Evolutionary conservation across 805 yeast species (phyloP).

Genomic region (Kodamaea nitidulidarum): DNA sequence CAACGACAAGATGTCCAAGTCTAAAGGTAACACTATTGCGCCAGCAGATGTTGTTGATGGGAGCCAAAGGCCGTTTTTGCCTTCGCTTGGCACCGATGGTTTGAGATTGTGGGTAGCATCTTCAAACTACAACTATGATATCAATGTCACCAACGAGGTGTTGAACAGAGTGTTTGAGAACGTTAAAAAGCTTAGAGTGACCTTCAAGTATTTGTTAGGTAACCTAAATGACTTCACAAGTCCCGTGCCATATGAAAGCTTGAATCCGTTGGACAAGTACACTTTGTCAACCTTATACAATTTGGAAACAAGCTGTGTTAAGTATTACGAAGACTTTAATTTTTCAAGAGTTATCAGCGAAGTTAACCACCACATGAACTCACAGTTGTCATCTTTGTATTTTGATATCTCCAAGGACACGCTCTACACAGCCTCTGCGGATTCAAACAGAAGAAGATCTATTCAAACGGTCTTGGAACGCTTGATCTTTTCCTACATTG

Average conservation of each 20-base stretch:
- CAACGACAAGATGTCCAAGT: slow-evolving; percentile 90
- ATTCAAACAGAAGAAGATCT: slow-evolving; percentile 49
- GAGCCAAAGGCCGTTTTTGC: slow-evolving; percentile 38
- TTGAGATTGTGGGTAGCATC: slow-evolving; percentile 88
- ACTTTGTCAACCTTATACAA: slow-evolving; percentile 52
- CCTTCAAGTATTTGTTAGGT: slow-evolving; percentile 78
- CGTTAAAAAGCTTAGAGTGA: slow-evolving; percentile 74
- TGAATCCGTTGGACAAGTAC: slow-evolving; percentile 53
- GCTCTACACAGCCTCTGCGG: slow-evolving; percentile 62
- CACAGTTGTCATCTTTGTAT: slow-evolving; percentile 74
- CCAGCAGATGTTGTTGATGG: slow-evolving; percentile 72
- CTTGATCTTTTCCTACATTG: slow-evolving; percentile 57
- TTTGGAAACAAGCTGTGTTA: slow-evolving; percentile 40
- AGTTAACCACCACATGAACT: slow-evolving; percentile 67
- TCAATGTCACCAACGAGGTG: slow-evolving; percentile 67
- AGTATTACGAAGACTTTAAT: slow-evolving; percentile 52
- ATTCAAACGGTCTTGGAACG: slow-evolving; percentile 64
- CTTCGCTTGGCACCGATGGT: slow-evolving; percentile 85
- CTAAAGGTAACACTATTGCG: slow-evolving; percentile 74
- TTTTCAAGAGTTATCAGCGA: slow-evolving; percentile 68
- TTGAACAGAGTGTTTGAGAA: slow-evolving; percentile 75
- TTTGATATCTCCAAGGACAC: slow-evolving; percentile 85
- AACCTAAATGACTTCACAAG: slow-evolving; percentile 50
- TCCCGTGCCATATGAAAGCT: slow-evolving; percentile 34
- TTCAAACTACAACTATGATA: slow-evolving; percentile 79